These are phyloP conservation scores for Aspergillus sp. DNA, from an alignment of 2,329 filamentous ascomycete genomes.

Conservation along the genomic window DNA sequence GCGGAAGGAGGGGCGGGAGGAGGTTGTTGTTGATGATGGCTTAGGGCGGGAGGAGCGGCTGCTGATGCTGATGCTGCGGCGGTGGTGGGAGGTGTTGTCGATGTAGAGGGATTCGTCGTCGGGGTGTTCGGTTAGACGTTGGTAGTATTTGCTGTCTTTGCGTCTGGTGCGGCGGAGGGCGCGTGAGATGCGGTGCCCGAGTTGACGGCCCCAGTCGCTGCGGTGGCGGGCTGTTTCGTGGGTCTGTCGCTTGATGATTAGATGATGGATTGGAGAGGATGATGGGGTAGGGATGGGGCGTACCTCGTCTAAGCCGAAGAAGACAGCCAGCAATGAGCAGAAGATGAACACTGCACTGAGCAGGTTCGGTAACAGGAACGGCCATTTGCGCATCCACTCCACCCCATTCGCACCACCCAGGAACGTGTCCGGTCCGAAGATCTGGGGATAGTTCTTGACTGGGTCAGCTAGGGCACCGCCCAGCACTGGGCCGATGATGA, in stretches of 20 bases:
- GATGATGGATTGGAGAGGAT: too few species aligned
- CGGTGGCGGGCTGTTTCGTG: constrained; percentile 42
- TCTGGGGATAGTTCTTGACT: constrained; percentile 58
- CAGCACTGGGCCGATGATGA: constrained; percentile 60
- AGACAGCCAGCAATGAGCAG: constrained; percentile 55
- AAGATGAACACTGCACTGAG: constrained; percentile 65
- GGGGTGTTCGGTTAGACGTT: constrained; percentile 32
- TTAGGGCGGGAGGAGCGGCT: constrained; percentile 22
- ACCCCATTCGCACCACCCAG: constrained; percentile 61
- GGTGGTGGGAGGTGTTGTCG: constrained; percentile 29
- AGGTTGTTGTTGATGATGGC: constrained; percentile 37
- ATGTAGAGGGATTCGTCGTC: constrained; percentile 37
- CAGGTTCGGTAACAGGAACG: constrained; percentile 70
- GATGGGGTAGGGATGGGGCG: neutral
- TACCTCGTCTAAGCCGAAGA: constrained; percentile 69
- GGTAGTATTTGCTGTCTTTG: constrained; percentile 30
- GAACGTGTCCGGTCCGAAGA: constrained; percentile 63
- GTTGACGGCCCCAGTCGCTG: constrained; percentile 44
- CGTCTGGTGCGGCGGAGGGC: constrained; percentile 25
- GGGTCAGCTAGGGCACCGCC: constrained; percentile 72
- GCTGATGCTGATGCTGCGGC: neutral
- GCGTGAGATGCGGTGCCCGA: constrained; percentile 39
- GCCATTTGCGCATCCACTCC: constrained; percentile 65
- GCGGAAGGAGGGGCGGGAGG: constrained; percentile 44
- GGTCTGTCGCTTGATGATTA: constrained; percentile 25